Conservation (phyloP, 2,329 filamentous ascomycete genomes). For the Alternaria brassicae region DNA sequence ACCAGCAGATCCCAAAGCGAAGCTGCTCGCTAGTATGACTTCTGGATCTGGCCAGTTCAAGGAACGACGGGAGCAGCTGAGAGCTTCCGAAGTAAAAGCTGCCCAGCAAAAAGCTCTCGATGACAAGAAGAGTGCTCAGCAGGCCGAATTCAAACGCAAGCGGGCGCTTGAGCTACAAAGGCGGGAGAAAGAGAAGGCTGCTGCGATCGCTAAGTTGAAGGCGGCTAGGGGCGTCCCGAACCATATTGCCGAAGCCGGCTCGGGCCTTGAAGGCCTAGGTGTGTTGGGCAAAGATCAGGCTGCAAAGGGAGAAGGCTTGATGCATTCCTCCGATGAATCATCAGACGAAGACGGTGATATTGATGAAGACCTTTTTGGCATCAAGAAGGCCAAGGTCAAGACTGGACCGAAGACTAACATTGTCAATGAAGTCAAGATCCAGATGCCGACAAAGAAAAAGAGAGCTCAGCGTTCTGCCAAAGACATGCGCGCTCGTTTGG, state of each 20-base stretch:
- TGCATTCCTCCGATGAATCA: conserved; percentile 77
- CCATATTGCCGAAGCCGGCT: conserved; percentile 76
- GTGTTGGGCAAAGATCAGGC: conserved; percentile 80
- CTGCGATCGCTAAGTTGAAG: conserved; percentile 73
- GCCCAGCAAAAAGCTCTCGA: conserved; percentile 36
- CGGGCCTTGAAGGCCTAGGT: conserved; percentile 75
- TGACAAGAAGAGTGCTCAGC: conserved; percentile 36
- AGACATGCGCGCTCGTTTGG: conserved; percentile 91
- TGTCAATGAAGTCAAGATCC: conserved; percentile 45
- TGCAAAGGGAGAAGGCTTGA: conserved; percentile 79
- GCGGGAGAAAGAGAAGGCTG: conserved; percentile 74
- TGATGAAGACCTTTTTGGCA: conserved; percentile 72
- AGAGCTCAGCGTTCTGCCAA: conserved; percentile 83
- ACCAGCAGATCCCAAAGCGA: conserved; percentile 33
- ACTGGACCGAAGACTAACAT: conserved; percentile 50
- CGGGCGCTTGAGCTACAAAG: conserved; percentile 78
- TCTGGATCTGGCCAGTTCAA: conserved; percentile 38
- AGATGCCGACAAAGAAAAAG: conserved; percentile 82
- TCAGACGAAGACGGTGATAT: conserved; percentile 67
- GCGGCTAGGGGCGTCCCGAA: conserved; percentile 59
- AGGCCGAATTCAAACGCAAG: conserved; percentile 70
- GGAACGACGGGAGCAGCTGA: conserved; percentile 36
- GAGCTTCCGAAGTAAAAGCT: conserved; percentile 31
- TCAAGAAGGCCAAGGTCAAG: conserved; percentile 56
- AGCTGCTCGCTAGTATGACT: conserved; percentile 41